Evolutionary conservation across 495 filamentous ascomycete species (phyloP), one percentile per base, ranked within the genome.

Genomic region (Poronia punctata): DNA sequence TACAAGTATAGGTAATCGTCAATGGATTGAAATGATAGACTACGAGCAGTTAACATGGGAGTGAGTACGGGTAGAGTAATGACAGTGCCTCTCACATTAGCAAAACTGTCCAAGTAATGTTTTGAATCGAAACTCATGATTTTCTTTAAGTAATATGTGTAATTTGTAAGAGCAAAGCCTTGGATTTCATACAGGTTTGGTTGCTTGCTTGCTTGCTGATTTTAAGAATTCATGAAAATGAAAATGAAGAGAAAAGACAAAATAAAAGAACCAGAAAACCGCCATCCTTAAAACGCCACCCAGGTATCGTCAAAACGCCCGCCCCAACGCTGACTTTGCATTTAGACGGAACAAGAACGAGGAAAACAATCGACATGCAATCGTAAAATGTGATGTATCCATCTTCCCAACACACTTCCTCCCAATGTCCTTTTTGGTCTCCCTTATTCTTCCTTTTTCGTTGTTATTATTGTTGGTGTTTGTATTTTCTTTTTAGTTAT

Each of bases 221-320:
- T n/a, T n/a, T n/a, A n/a, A n/a, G 23, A 21, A 23, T 23, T 43
- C 40, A 17, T 36, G 5, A 29, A 20, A 35, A 26, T 36, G 31
- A 38, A 34, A n/a, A 37, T 17, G 16, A 35, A 35, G 28, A 37
- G 29, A 41, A 10, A 23, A 31, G 10, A 17, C 36, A 43, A 32
- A 15, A 25, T 18, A 19, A 4, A n/a, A n/a, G n/a, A n/a, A n/a
- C n/a, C n/a, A n/a, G n/a, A n/a, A n/a, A n/a, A n/a, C n/a, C n/a
- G n/a, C n/a, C n/a, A n/a, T n/a, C n/a, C 14, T 27, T 19, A 41
- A 7, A 49, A 46, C 46, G 35, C 49, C 49, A 38, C 37, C 36
- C 40, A 45, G 41, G 45, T 48, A 52, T 48, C 33, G 36, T 42
- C 35, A 39, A 31, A 37, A 19, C 16, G 11, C 38, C 43, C 12